Evolutionary conservation across 2,329 filamentous ascomycete genomes (phyloP), one percentile per base, ranked within the genome.

Genomic region (Penicillium sp.): DNA sequence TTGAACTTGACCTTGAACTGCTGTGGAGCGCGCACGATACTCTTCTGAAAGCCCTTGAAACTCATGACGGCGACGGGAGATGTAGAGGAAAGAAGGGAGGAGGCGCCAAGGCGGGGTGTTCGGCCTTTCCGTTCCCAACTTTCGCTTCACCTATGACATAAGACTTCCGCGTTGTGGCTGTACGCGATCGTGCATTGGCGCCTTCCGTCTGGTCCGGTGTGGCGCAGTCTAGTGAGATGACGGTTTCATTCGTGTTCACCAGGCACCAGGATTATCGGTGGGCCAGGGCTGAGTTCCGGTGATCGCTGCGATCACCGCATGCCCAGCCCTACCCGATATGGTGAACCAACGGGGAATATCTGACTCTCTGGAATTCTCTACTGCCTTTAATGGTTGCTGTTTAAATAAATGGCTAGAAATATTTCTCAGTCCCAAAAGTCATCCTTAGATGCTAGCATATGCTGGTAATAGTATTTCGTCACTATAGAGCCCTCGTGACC

Each of bases 1-100:
- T 95, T 96, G 74, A 98, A 95, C 57, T 80, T 87, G 57, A 82
- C 74, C 67, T 89, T 93, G 73, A 98, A 77, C 57, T 82, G 81
- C 76, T 98, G 92, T 53, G 92, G 92, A 60, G 90, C 90, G 70
- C 92, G 80, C 47, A 79, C 78, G 61, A 95, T 73, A 72, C 84
- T 84, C 75, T 95, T 96, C 65, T 84, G 81, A 60, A 98, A 86
- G 59, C 92, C 92, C 70, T 92, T 93, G 76, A 95, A 89, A 78
- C 89, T 95, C 92, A 98, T 96, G 61, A 57, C 52, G 47, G 4
- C 16, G 41, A 41, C 16, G 18, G 22, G 34, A 37, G 37, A 20
- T 11, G 30, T 26, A 37, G 27, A 30, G 27, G 27, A 35, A 35
- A 30, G 37, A 37, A 30, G 43, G 40, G 34, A 44, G 41, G 35